Evolutionary conservation across 2,329 filamentous ascomycete species (phyloP).

Genomic region (Calonectria crousiana): DNA sequence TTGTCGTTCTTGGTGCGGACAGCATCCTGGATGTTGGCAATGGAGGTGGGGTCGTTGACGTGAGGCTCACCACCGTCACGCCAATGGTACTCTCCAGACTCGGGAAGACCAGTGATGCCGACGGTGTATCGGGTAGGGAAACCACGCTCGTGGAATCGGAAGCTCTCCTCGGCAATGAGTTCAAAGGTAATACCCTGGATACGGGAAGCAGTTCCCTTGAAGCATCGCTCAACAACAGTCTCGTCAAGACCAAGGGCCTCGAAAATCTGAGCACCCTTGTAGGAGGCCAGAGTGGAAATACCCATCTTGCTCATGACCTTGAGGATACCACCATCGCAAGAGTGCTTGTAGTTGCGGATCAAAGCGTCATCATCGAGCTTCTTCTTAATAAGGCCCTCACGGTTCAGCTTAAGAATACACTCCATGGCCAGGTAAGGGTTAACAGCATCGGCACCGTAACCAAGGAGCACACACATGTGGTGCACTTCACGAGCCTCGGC

Average conservation of each 20-base stretch:
- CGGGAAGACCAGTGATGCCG: constrained; percentile 82
- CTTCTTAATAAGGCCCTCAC: constrained; percentile 92
- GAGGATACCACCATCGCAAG: constrained; percentile 93
- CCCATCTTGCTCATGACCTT: constrained; percentile 99
- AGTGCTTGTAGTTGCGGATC: constrained; percentile 97
- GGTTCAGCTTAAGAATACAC: constrained; percentile 96
- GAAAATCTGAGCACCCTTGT: constrained; percentile 98
- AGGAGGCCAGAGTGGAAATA: constrained; percentile 94
- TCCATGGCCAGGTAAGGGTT: constrained; percentile 97
- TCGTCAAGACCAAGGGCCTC: constrained; percentile 96
- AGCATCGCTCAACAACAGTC: constrained; percentile 91
- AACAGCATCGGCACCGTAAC: constrained; percentile 93
- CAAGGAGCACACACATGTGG: constrained; percentile 98
- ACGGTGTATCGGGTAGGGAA: constrained; percentile 85
- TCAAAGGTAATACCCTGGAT: constrained; percentile 96
- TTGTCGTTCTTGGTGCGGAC: constrained; percentile 98
- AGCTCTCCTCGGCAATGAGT: constrained; percentile 91
- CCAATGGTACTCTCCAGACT: constrained; percentile 99
- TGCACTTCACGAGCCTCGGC: constrained; percentile 97
- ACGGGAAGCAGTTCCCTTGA: constrained; percentile 92
- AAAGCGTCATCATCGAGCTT: constrained; percentile 84
- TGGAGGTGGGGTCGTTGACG: constrained; percentile 93
- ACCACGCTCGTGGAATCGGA: constrained; percentile 94
- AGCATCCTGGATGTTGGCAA: constrained; percentile 97
- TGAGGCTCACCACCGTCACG: constrained; percentile 95